phyloP scores from a whole-genome alignment of 257 asterid species.

The Solanum rostratum region DNA sequence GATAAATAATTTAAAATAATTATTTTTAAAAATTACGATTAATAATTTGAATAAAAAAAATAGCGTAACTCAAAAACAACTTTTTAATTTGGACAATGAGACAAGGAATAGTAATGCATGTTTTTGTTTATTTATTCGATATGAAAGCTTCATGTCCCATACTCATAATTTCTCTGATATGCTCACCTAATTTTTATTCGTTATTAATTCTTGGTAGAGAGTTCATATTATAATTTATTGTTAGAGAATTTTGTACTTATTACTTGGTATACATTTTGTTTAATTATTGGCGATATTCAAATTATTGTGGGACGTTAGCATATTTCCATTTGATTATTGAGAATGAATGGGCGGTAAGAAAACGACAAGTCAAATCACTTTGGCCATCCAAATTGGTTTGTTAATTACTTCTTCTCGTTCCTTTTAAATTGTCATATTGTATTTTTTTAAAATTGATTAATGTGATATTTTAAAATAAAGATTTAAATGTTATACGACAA shows the following conservation, averaged over 20 bases:
- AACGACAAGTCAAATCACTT: not conserved
- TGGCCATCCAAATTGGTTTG: not conserved
- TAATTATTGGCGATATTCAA: not conserved
- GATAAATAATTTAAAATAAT: not conserved
- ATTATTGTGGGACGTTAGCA: not conserved
- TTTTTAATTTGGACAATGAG: not conserved
- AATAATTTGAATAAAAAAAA: not conserved
- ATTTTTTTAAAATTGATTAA: too few species aligned
- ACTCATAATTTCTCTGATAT: not conserved
- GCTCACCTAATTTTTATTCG: not conserved
- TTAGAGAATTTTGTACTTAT: not conserved
- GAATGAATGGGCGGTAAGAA: not conserved
- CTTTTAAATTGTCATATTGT: too few species aligned
- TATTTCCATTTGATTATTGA: not conserved
- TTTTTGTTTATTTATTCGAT: not conserved
- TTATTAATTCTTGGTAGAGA: not conserved
- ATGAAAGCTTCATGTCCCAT: not conserved
- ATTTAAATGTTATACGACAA: too few species aligned
- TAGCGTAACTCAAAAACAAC: not conserved
- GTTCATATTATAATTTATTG: not conserved
- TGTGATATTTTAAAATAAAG: too few species aligned
- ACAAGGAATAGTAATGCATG: not conserved
- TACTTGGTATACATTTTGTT: not conserved
- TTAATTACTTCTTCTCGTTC: not conserved
- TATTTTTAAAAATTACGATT: not conserved